These are phyloP conservation scores for Russula lepida DNA, from an alignment of 768 basidiomycete species.

Conservation along the genomic window DNA sequence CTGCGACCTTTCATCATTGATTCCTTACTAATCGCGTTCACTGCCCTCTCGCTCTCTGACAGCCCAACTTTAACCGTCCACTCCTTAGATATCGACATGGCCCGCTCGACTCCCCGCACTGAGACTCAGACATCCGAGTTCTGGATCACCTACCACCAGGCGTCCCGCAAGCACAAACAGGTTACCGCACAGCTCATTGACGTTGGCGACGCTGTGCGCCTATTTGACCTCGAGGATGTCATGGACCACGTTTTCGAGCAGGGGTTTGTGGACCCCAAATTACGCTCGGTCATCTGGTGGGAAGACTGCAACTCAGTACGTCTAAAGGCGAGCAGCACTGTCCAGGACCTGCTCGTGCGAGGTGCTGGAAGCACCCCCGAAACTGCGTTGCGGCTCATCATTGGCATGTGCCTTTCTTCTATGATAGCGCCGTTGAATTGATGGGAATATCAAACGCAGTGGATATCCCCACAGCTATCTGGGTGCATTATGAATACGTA, in stretches of 20 bases:
- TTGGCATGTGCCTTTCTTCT: constrained; percentile 29
- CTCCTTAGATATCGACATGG: background rate
- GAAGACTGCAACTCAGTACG: constrained; percentile 34
- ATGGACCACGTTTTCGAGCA: constrained; percentile 39
- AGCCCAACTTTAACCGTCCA: background rate
- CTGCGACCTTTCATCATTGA: background rate
- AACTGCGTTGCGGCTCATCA: constrained; percentile 37
- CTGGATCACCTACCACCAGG: constrained; percentile 43
- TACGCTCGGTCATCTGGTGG: constrained; percentile 38
- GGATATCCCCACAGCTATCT: constrained; percentile 33
- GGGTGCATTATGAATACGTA: constrained; percentile 39
- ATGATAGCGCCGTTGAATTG: too few relatives aligned
- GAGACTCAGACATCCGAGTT: constrained; percentile 27
- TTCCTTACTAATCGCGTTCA: background rate
- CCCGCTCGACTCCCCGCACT: background rate
- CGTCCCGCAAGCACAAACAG: constrained; percentile 35
- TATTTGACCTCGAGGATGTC: constrained; percentile 41
- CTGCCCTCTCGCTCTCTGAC: background rate
- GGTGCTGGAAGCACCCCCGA: constrained; percentile 38
- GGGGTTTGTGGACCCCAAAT: constrained; percentile 39
- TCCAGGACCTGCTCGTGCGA: constrained; percentile 33
- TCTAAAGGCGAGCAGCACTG: constrained; percentile 29
- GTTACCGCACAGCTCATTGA: constrained; percentile 41
- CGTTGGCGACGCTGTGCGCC: constrained; percentile 34
- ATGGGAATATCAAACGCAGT: constrained; percentile 24